Percentiles rank a stretch among this genome's conserved stretches.
These are phyloP conservation scores for Leccinum laetum DNA, from an alignment of 1,284 basidiomycete species.

Conservation along the genomic window DNA sequence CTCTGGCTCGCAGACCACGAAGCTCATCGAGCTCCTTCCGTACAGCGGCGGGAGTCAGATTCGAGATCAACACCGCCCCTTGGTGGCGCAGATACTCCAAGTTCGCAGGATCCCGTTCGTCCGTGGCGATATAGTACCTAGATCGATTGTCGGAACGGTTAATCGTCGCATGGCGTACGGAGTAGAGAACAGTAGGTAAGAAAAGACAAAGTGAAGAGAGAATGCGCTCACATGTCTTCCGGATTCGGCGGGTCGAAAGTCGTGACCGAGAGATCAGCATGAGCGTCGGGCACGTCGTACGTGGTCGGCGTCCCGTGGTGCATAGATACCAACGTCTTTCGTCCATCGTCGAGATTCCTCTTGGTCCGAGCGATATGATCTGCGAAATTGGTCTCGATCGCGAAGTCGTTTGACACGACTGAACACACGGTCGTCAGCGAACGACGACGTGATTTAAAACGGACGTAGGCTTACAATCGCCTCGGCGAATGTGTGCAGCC, in stretches of 20 bases:
- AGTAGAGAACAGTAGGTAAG: background rate
- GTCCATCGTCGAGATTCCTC: slow-evolving; percentile 32
- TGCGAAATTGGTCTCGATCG: slow-evolving; percentile 32
- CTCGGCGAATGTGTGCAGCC: slow-evolving; percentile 48
- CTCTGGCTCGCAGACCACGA: too few species aligned
- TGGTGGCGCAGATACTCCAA: slow-evolving; percentile 36
- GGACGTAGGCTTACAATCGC: slow-evolving; percentile 37
- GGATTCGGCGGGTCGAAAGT: slow-evolving; percentile 25
- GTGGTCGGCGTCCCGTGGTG: slow-evolving; percentile 13
- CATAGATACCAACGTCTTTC: slow-evolving; percentile 27
- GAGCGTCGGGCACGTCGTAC: slow-evolving; percentile 31
- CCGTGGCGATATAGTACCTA: slow-evolving; percentile 49
- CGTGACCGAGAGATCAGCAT: slow-evolving; percentile 21
- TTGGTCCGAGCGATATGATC: slow-evolving; percentile 40
- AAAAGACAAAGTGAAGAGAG: background rate
- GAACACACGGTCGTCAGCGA: slow-evolving; percentile 3
- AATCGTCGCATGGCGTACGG: background rate
- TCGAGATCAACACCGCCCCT: slow-evolving; percentile 40
- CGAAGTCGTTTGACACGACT: slow-evolving; percentile 36
- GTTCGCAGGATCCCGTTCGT: slow-evolving; percentile 40
- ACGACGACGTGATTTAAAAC: background rate
- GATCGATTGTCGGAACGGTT: background rate
- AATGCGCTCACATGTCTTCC: slow-evolving; percentile 23
- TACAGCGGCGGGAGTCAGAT: too few species aligned
- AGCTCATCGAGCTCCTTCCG: too few species aligned